Base-by-base conservation (phyloP, 2,329 filamentous ascomycete species). In the Neocatenulostroma microsporum region DNA sequence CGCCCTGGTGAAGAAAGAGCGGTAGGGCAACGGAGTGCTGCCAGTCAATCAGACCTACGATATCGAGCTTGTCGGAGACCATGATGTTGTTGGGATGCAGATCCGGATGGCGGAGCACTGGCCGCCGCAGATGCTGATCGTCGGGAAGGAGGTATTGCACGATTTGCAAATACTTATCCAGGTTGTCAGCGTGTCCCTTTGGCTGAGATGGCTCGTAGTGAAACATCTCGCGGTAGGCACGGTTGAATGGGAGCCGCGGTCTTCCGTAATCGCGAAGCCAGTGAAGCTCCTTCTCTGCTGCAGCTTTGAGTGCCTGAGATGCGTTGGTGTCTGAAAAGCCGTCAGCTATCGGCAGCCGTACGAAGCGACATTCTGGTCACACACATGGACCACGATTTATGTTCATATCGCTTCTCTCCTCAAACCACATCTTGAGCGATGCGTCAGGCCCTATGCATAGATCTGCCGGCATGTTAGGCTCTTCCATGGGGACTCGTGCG, bases 371-470 rank as follows among this genome's bases (percentile, higher is more conserved):
- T 53, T 29, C n/a, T n/a, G n/a, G n/a, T n/a, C n/a, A n/a, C n/a
- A n/a, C 52, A 61, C 57, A 49, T 44, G 51, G 52, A 29, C 53
- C 48, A 42, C 56, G 49, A 40, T 43, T n/a, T 20, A 50, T 30
- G 3, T 52, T 28, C 2, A 62, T 20, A 14, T 48, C 13, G 21
- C 29, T 26, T 37, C 58, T 41, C 36, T 45, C 55, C 12, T 47
- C 54, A 40, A 55, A 47, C 58, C 57, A 61, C 17, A 54, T 27
- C 29, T 35, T 31, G 11, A 56, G 41, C 21, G 47, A 55, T 24
- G 48, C 51, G 31, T 58, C 51, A 19, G 58, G 58, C 14, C 58
- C 58, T 40, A 62, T 36, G 37, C 56, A 60, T n/a, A n/a, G n/a
- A n/a, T n/a, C n/a, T n/a, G n/a, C n/a, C n/a, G n/a, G n/a, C n/a